These are phyloP conservation scores for Clausena lansium DNA, from an alignment of 345 rosid species.

Conservation along the genomic window DNA sequence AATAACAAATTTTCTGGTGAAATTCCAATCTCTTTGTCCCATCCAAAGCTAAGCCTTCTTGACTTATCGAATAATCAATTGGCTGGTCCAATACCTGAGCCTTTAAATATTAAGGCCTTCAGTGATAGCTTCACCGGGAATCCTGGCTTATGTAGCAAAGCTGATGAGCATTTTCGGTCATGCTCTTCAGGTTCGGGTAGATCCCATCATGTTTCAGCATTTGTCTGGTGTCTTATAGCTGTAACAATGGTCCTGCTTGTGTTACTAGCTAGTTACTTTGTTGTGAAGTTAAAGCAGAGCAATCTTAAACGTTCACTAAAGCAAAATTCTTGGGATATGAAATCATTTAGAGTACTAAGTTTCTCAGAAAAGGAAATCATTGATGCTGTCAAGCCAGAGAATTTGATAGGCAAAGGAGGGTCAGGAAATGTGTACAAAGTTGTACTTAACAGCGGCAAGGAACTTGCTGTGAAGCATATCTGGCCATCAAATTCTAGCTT, in stretches of 20 bases:
- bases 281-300: slow-evolving; percentile 31
- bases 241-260: slow-evolving; percentile 37
- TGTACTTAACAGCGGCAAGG: slow-evolving; percentile 48
- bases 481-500: slow-evolving; percentile 33
- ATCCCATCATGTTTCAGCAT: slow-evolving; percentile 24
- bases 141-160: slow-evolving; percentile 58
- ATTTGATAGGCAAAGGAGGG: slow-evolving; percentile 86
- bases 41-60: slow-evolving; percentile 61
- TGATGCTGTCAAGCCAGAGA: slow-evolving; percentile 56
- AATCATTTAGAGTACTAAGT: slow-evolving; percentile 50
- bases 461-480: slow-evolving; percentile 82
- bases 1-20: slow-evolving; percentile 62
- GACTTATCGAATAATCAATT: slow-evolving; percentile 71
- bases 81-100: slow-evolving; percentile 57
- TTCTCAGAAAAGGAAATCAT: slow-evolving; percentile 64
- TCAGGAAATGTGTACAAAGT: slow-evolving; percentile 83
- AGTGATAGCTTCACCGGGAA: slow-evolving; percentile 58
- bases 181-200: slow-evolving; percentile 37
- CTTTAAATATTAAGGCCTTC: slow-evolving; percentile 43
- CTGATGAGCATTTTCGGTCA: slow-evolving; percentile 30
- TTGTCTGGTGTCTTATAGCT: slow-evolving; percentile 44
- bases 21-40: slow-evolving; percentile 55
- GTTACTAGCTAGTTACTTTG: slow-evolving; percentile 30
- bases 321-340: slow-evolving; percentile 64
- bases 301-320: slow-evolving; percentile 30